Evolutionary conservation across 1,139 yeast species (phyloP), one percentile per base, ranked within the genome.

Genomic region (Zygosaccharomyces pseudobailii): DNA sequence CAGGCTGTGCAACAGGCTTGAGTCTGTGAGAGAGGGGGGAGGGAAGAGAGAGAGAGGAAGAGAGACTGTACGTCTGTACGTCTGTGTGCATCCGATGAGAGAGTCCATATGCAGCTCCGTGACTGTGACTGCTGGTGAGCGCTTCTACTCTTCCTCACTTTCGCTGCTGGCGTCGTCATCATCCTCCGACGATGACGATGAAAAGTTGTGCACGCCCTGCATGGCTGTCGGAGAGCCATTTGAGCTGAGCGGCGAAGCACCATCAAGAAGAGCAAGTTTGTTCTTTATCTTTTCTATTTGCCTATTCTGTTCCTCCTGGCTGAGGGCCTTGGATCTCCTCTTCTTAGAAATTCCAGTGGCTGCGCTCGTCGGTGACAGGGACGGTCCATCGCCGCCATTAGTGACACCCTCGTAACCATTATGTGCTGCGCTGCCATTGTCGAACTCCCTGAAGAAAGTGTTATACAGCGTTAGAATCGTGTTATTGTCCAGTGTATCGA

Each of bases 401-500:
- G 48, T 42, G 19, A 31, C 35, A 22, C 52, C 51, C 17, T 45
- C 46, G 13, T 32, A 31, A 21, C 42, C 42, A 10, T 25, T 36
- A 23, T 42, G 36, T 10, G 49, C 53, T 25, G 55, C 53, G 21
- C 55, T 52, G 37, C 55, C 43, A 21, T 63, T 62, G 38, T 63
- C 68, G 36, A 70, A 65, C 47, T 73, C 67, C 45, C 67, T 62
- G 60, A 66, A 66, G 49, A 66, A 66, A 6, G 68, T 57, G 49
- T 87, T 84, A 73, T 90, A 90, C 56, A 92, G 73, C 62, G 87
- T 87, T 64, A 87, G 71, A 43, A 92, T 79, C 1, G 97, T 90
- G 45, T 80, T 74, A 56, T 88, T 92, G 59, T 88, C 96, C 58
- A 92, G 77, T 68, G 85, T 87, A 67, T 92, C 97, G 83, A 94